phyloP scores from a whole-genome alignment of 345 rosid genomes.

The Aquilaria yunnanensis region DNA sequence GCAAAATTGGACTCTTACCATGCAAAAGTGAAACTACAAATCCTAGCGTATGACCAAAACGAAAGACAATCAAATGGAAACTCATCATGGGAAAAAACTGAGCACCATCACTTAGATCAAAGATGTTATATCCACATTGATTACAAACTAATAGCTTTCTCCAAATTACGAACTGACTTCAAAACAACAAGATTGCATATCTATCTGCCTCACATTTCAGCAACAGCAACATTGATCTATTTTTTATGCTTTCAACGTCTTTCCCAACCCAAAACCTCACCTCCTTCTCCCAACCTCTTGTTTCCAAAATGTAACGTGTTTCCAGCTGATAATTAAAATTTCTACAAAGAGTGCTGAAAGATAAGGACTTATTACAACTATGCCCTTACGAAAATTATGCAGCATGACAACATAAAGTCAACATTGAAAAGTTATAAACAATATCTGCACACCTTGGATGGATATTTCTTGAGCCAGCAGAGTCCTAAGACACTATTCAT shows the following conservation, averaged over 20 bases:
- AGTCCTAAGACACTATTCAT: conserved; percentile 85
- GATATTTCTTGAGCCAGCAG: conserved; percentile 87
- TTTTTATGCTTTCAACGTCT: background rate
- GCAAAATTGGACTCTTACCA: too few relatives aligned
- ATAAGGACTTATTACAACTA: conserved; percentile 2
- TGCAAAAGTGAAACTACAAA: too few relatives aligned
- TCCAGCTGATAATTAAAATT: background rate
- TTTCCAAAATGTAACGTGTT: too few relatives aligned
- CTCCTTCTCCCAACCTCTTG: background rate
- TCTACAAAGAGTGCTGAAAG: background rate
- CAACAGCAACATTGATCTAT: background rate
- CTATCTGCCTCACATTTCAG: background rate
- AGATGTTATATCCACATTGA: too few relatives aligned
- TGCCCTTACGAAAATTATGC: background rate
- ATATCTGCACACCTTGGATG: conserved; percentile 57
- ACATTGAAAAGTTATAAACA: background rate
- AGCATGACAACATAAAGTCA: background rate
- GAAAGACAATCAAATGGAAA: too few relatives aligned
- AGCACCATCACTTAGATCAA: too few relatives aligned
- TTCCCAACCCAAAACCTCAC: background rate
- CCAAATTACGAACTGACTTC: too few relatives aligned
- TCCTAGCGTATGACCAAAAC: too few relatives aligned
- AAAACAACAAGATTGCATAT: too few relatives aligned
- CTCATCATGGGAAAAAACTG: too few relatives aligned
- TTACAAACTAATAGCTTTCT: too few relatives aligned